A percentile compares a stretch with the other conserved stretches of the same genome.
These are phyloP conservation scores for Teratosphaeria pseudoeucalypti DNA, from an alignment of 2,329 filamentous ascomycete species.

Conservation along the genomic window DNA sequence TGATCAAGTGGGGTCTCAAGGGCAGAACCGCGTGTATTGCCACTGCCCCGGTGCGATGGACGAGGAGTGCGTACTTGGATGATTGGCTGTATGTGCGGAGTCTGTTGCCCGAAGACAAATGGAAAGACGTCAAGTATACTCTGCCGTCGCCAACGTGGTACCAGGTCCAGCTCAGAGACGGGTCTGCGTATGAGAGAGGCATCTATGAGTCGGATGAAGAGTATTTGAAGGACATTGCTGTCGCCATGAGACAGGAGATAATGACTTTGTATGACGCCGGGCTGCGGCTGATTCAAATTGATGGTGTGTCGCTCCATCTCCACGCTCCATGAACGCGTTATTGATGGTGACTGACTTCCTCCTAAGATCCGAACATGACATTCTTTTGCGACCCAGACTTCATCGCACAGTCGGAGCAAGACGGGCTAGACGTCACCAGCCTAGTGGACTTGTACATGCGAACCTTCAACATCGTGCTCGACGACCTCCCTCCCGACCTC, in stretches of 20 bases:
- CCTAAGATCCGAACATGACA: conserved; percentile 15
- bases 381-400: conserved; percentile 19
- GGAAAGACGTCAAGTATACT: conserved; percentile 16
- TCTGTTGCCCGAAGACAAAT: conserved; percentile 6
- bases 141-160: conserved; percentile 22
- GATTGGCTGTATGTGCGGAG: conserved; percentile 14
- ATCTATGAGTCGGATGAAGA: conserved; percentile 15
- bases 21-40: conserved; percentile 14
- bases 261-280: conserved; percentile 14
- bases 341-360: background rate
- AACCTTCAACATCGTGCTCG: conserved; percentile 12
- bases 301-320: conserved; percentile 1
- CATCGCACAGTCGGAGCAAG: conserved; percentile 9
- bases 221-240: conserved; percentile 19
- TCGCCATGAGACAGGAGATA: conserved; percentile 14
- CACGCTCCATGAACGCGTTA: background rate
- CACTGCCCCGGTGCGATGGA: conserved; percentile 13
- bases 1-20: conserved; percentile 10
- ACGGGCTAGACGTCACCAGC: conserved; percentile 13
- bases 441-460: conserved; percentile 16
- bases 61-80: conserved; percentile 12
- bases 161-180: conserved; percentile 19
- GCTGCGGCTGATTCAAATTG: conserved; percentile 14
- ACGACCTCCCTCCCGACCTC: conserved; percentile 9
- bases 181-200: conserved; percentile 16